Evolutionary conservation across 73 alveolate genomes (phyloP).

Genomic region (Paramecium biaurelia): DNA sequence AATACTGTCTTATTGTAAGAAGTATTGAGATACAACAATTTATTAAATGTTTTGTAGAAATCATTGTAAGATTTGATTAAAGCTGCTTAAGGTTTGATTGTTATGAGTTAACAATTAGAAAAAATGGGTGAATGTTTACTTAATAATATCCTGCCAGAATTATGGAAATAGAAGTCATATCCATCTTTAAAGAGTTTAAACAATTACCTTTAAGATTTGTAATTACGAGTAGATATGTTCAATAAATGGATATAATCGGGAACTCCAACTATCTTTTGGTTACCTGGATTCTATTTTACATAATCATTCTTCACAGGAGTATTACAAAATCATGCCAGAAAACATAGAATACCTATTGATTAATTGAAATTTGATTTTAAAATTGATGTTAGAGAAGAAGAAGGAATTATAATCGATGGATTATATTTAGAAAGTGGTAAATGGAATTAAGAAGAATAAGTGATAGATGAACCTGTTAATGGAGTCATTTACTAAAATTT

Average conservation of each 20-base stretch:
- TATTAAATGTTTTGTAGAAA: conserved; percentile 76
- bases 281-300: conserved; percentile 96
- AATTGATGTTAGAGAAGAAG: conserved; percentile 76
- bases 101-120: conserved; percentile 89
- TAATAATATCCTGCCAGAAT: conserved; percentile 88
- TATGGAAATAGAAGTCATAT: conserved; percentile 85
- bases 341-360: conserved; percentile 91
- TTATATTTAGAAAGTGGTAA: conserved; percentile 79
- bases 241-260: conserved; percentile 90
- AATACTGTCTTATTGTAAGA: conserved; percentile 93
- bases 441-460: conserved; percentile 77
- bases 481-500: conserved; percentile 81
- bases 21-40: conserved; percentile 87
- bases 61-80: conserved; percentile 76
- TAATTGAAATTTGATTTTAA: conserved; percentile 85
- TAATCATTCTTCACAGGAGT: conserved; percentile 96
- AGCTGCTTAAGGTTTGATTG: conserved; percentile 90
- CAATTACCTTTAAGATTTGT: conserved; percentile 87
- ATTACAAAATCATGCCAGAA: conserved; percentile 91
- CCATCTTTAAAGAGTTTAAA: conserved; percentile 87
- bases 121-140: conserved; percentile 80
- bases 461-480: conserved; percentile 83
- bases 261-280: conserved; percentile 93
- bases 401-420: conserved; percentile 73
- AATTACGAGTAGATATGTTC: conserved; percentile 86